Evolutionary conservation across 140 eudicot genomes (phyloP).

Genomic region (Erigeron philadelphicus): DNA sequence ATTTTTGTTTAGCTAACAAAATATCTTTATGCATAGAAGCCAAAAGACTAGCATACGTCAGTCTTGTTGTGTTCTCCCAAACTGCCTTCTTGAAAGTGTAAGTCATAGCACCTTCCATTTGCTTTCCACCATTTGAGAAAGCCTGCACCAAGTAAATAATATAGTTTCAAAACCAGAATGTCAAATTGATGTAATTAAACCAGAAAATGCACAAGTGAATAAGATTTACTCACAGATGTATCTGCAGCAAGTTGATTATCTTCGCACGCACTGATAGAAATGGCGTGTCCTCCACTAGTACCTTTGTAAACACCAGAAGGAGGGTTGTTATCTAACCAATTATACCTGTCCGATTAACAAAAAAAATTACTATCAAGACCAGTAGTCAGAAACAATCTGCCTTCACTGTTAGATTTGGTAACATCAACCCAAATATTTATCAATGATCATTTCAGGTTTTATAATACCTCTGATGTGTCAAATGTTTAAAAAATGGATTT

Average conservation of each 20-base stretch:
- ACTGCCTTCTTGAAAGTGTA: slow-evolving; percentile 54
- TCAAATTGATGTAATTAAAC: background rate
- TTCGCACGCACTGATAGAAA: slow-evolving; percentile 74
- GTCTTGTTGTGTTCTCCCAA: slow-evolving; percentile 20
- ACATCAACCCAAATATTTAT: no score
- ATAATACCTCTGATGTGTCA: no score
- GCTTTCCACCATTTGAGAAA: slow-evolving; percentile 43
- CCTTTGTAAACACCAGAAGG: slow-evolving; percentile 60
- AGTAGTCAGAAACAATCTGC: background rate
- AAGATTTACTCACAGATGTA: slow-evolving; percentile 45
- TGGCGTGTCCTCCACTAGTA: slow-evolving; percentile 67
- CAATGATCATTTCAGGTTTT: no score
- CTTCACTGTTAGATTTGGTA: no score
- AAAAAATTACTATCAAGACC: slow-evolving; percentile 16
- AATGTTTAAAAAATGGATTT: no score
- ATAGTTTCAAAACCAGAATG: background rate
- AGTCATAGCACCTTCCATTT: slow-evolving; percentile 84
- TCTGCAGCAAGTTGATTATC: slow-evolving; percentile 78
- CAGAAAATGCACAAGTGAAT: no score
- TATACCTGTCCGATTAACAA: slow-evolving; percentile 28
- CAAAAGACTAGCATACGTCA: slow-evolving; percentile 46
- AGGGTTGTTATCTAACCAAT: slow-evolving; percentile 49
- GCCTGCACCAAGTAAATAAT: slow-evolving; percentile 38
- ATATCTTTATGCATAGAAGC: slow-evolving; percentile 49
- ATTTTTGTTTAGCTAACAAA: slow-evolving; percentile 32